A percentile compares a stretch with the other conserved stretches of the same genome.
Evolutionary conservation across 805 yeast species (phyloP).

Genomic region (Starmera caribaea): DNA sequence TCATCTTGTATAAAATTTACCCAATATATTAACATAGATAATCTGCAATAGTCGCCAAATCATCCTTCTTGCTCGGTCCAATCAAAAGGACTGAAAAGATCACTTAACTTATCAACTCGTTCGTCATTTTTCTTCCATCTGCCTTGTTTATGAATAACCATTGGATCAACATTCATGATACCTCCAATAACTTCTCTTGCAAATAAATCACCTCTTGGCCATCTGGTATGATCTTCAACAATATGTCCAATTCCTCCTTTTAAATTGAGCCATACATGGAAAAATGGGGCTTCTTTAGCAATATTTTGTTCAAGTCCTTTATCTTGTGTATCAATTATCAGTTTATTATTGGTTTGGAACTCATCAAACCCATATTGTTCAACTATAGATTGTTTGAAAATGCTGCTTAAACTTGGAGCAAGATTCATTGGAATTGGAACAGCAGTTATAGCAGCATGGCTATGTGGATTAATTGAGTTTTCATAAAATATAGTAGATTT

Average conservation of each 20-base stretch:
- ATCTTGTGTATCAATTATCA: conserved; percentile 29
- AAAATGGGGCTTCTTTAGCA: conserved; percentile 39
- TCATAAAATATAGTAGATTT: conserved; percentile 37
- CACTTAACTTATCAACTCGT: conserved; percentile 7
- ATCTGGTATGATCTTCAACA: conserved; percentile 24
- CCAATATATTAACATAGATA: no score
- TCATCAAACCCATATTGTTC: conserved; percentile 22
- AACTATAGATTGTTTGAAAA: conserved; percentile 32
- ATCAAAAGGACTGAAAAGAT: conserved; percentile 9
- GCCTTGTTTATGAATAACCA: conserved; percentile 23
- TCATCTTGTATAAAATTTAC: no score
- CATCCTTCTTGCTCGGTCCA: conserved; percentile 2
- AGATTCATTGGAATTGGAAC: conserved; percentile 31
- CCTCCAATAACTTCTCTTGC: conserved; percentile 39
- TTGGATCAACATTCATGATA: conserved; percentile 27
- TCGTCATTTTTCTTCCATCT: conserved; percentile 12
- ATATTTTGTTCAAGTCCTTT: conserved; percentile 22
- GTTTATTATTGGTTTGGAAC: conserved; percentile 26
- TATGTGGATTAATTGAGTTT: conserved; percentile 21
- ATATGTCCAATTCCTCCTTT: conserved; percentile 44
- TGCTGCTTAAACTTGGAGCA: conserved; percentile 24
- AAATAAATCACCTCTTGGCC: conserved; percentile 40
- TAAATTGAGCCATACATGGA: conserved; percentile 38
- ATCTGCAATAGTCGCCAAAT: no score
- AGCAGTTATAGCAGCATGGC: conserved; percentile 33